Evolutionary conservation across 2,329 filamentous ascomycete genomes (phyloP), one percentile per base, ranked within the genome.

Genomic region (Neoscytalidium dimidiatum): DNA sequence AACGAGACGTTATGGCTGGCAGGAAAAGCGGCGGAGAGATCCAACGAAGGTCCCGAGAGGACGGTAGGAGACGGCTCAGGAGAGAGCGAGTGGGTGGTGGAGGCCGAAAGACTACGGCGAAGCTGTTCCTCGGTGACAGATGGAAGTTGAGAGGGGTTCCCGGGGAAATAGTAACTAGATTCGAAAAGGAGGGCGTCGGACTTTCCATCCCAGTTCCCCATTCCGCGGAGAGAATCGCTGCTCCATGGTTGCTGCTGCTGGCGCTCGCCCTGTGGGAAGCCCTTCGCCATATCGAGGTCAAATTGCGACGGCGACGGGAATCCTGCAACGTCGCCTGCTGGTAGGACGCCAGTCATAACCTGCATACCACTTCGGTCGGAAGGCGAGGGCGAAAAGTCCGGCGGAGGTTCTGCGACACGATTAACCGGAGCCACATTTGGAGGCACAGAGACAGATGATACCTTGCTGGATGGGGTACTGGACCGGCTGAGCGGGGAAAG

Each of bases 191-290:
- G 51, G 61, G 29, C 61, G 26, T 56, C 61, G 29, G 61, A 23
- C 49, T 53, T 53, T 38, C 49, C 61, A n/a, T 64, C 61, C 61
- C 49, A 56, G 61, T 46, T 56, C 49, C 56, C 21, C 61, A 53
- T 46, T 9, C 56, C 41, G 26, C 61, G 61, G 14, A 53, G 38
- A 28, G 51, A 56, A 3, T 52, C 61, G 38, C 35, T 64, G 48
- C 48, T 53, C 61, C 61, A 64, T 7, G 61, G 48, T 19, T 49
- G 43, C 43, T 63, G 60, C 4, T 62, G 44, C 26, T 53, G 61
- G 7, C 56, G 48, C 26, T 64, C 48, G 6, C n/a, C 51, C 14
- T 64, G 61, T 19, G 43, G n/a, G 28, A 60, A 46, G 35, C 38
- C 7, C 28, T 60, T 58, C 8, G 53, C 38, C 53, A 31, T 43